Base-by-base conservation (phyloP, 2,329 filamentous ascomycete genomes). In the Colletotrichum somersetense region DNA sequence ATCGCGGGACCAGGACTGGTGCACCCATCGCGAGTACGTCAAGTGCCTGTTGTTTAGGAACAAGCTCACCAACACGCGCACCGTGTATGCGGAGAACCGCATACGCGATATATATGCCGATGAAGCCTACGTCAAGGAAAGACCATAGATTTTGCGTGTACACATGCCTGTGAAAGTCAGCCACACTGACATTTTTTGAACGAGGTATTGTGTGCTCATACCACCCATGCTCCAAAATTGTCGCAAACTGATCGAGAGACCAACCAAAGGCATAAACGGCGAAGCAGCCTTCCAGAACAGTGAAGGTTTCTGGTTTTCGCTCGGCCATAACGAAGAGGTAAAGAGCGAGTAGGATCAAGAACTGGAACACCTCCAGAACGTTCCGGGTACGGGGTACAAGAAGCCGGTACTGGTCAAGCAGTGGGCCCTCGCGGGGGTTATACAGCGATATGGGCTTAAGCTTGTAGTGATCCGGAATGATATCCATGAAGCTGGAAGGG, bases 111-210 rank as follows among this genome's bases (percentile, higher is more conserved):
- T 93, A 96, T 42, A 96, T 91, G 53, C 86, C 76, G n/a, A 91
- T 88, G 77, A 96, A 97, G 5, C 89, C 90, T 58, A 96, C 90
- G 79, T 96, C 94, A 20, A 97, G 87, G 77, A 97, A 96, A 0
- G 93, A 94, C 94, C 94, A 97, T 4, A 97, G 83, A 76, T 96
- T 96, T 79, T 97, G 93, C 0, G 93, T 95, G 77, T 96, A 95
- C 1, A 96, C 93, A 70, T 90, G 89, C 93, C 93, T 89, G 59
- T 52, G 38, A n/a, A 26, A 10, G 35, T 53, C 44, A 59, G 67
- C 46, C 10, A 5, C 26, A 30, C n/a, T 40, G 16, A 1, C 5
- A 20, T 40, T 40, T 42, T 12, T 26, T 5, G 2, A 67, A 8
- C 16, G 48, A 30, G 26, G 10, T 35, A n/a, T 38, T 59, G 26